Percentiles rank a stretch among this genome's conserved stretches.
These are phyloP conservation scores for Monosporascus sp. DNA, from an alignment of 2,329 filamentous ascomycete species.

Conservation along the genomic window DNA sequence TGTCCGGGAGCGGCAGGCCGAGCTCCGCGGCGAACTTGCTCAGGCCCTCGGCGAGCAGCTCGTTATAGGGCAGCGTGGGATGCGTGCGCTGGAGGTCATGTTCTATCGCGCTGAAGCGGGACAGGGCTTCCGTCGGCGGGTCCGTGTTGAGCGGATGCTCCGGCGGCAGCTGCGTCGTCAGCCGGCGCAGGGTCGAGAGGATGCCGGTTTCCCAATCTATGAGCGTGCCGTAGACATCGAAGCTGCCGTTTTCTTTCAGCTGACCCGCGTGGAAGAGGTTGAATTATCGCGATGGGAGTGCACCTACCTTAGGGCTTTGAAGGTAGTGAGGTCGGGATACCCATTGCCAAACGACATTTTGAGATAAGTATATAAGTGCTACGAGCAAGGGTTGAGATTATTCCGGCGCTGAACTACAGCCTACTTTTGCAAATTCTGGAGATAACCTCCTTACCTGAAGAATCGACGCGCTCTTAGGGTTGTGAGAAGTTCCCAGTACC, in stretches of 20 bases:
- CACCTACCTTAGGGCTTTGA: conserved; percentile 30
- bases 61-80: conserved; percentile 54
- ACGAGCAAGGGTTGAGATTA: no score
- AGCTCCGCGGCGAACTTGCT: conserved; percentile 41
- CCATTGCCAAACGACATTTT: not conserved
- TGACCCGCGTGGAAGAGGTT: not conserved
- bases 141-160: conserved; percentile 31
- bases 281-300: no score
- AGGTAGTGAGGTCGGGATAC: conserved; percentile 5
- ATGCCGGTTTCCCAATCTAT: conserved; percentile 74
- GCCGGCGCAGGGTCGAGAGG: conserved; percentile 43
- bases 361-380: not conserved
- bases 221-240: conserved; percentile 77
- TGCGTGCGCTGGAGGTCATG: conserved; percentile 45
- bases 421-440: no score
- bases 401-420: no score
- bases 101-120: conserved; percentile 40
- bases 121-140: conserved; percentile 33
- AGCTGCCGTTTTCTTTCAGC: conserved; percentile 30
- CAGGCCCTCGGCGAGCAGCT: conserved; percentile 48
- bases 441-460: no score
- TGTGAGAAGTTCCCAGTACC: no score
- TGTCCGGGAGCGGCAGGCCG: conserved; percentile 29
- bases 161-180: conserved; percentile 33
- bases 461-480: no score